Base-by-base conservation (phyloP, 228 moss, liverwort and hornwort species). In the Sphagnum fallax region DNA sequence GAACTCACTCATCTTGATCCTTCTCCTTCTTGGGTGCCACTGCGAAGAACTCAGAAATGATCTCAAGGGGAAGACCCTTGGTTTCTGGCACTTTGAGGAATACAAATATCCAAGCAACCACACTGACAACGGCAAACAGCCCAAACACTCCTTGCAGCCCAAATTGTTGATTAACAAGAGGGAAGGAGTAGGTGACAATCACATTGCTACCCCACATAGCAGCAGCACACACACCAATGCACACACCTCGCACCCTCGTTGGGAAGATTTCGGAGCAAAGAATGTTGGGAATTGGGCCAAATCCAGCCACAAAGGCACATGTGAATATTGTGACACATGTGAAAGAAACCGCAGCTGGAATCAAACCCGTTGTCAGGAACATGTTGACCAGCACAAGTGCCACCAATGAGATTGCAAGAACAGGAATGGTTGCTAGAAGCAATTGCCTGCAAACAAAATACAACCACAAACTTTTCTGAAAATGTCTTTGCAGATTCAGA, bases 201-300 rank as follows among this genome's bases (percentile, higher is more conserved):
- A 98, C 94, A 16, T 98, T 98, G 75, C 79, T 84, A 5, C 75
- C 6, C 98, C 98, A 98, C 98, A 98, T 98, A 4, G 98, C 85
- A 5, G 81, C 98, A 4, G 98, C 87, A 11, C 94, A 94, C 1
- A 98, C 80, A 2, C 98, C 98, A 16, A 94, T 98, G 64, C 93
- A 94, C 4, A 94, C 77, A 11, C 98, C 98, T 12, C 98, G 90
- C 4, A 98, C 98, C 16, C 98, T 82, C 10, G 98, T 98, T 13
- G 98, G 98, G 67, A 98, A 98, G 50, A 98, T 98, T 75, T 98
- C 98, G 0, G 90, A 90, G 75, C 98, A 98, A 51, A 94, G 73
- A 71, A 98, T 98, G 71, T 98, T 98, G 53, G 98, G 98, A 60
- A 98, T 94, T 8, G 98, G 98, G 7, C 98, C 98, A 12, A 98